Base-by-base conservation (phyloP, 1,284 basidiomycete genomes). In the Cutaneotrichosporon sp. region DNA sequence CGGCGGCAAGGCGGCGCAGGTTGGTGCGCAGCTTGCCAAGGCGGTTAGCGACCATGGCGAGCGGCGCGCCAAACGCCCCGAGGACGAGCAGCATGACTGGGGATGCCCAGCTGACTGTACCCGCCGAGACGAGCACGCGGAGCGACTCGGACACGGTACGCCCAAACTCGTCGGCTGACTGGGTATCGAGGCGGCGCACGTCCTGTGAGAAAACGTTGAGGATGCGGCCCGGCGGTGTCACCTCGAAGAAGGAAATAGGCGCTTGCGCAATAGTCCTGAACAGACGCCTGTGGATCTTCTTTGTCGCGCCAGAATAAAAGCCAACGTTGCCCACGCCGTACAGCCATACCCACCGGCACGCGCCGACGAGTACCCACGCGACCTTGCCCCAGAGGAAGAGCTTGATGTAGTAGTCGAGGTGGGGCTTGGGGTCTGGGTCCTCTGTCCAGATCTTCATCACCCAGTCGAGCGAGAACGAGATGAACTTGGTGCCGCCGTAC, bases 171-270 rank as follows among this genome's bases (percentile, higher is more conserved):
- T 87, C 72, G 8, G 67, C 68, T 15, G 66, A 55, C 38, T 49
- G 36, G 23, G 61, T 84, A 67, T 56, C 85, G 70, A 52, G 80
- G 79, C 64, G 81, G 66, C 52, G 83, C 79, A 61, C 83, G 75
- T 58, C 85, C 79, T 83, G 56, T 43, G 55, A 60, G 58, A 72
- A 70, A 23, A 78, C 65, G 60, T 76, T 77, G 61, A 80, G 70
- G 49, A 81, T 67, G 58, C 73, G 72, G 72, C 88, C 88, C 53
- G 86, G 80, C 0, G 89, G 88, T 0, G 87, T 90, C 0, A 84
- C 86, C 61, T 92, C 89, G 66, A 90, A 90, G 75, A 88, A 90
- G 4, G 83, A 79, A 42, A 85, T 76, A 0, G 87, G 86, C 0
- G 87, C 86, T 10, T 78, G 74, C 20, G 87, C 71, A 9, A 90